Conservation (phyloP, 441 rosid genomes). For the Omphalea diandra region DNA sequence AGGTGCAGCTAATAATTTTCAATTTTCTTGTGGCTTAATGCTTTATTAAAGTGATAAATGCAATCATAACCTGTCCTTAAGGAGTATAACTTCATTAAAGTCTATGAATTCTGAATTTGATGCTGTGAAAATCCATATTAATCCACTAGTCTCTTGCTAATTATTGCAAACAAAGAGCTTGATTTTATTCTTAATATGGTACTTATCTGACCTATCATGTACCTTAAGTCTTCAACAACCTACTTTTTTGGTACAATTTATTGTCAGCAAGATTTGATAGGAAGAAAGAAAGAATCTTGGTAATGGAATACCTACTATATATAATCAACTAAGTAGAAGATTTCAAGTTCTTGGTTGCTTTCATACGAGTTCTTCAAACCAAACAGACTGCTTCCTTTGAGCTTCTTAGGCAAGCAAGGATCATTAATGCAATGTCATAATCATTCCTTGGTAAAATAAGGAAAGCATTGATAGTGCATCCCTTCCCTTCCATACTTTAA, state of each 20-base stretch:
- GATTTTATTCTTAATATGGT: background rate
- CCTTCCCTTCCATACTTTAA: slow-evolving; percentile 14
- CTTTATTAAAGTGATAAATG: background rate
- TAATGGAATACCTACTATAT: background rate
- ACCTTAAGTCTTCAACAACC: too few species aligned
- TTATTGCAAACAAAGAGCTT: background rate
- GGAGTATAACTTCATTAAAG: background rate
- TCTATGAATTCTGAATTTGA: background rate
- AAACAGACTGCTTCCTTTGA: background rate
- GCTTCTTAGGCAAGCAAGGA: slow-evolving; percentile 2
- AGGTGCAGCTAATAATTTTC: slow-evolving; percentile 27
- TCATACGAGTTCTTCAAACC: background rate
- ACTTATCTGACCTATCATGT: background rate
- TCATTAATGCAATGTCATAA: slow-evolving; percentile 6
- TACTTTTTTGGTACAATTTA: background rate
- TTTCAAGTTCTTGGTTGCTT: background rate
- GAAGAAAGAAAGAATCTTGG: background rate
- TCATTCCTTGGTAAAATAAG: background rate
- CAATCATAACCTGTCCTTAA: background rate
- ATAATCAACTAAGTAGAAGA: background rate
- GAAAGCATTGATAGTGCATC: background rate
- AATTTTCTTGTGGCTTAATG: background rate
- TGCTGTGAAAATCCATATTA: background rate
- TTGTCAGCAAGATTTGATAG: background rate
- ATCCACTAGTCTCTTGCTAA: background rate